Evolutionary conservation across 306 rosid genomes (phyloP).

Genomic region (Pyrus betulifolia): DNA sequence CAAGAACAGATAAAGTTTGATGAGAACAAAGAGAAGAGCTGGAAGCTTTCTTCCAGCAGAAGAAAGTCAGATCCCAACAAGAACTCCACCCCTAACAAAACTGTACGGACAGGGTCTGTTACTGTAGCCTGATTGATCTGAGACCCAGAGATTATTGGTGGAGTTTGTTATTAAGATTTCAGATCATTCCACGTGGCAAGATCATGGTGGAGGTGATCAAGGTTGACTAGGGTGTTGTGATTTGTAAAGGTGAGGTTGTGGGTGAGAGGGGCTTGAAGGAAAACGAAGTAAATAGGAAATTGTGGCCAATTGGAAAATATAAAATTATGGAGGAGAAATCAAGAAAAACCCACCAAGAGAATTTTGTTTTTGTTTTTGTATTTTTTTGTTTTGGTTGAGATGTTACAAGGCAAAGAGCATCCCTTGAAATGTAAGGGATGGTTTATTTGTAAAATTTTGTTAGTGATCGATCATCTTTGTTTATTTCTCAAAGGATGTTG

Average conservation of each 20-base stretch:
- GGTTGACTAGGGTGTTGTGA: neutral
- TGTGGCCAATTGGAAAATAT: neutral
- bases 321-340: neutral
- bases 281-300: neutral
- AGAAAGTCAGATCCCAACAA: conserved; percentile 54
- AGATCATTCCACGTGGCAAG: neutral
- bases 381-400: conserved; percentile 8
- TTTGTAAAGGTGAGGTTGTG: neutral
- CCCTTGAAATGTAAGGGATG: neutral
- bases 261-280: neutral
- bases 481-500: neutral
- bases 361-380: conserved; percentile 22
- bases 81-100: conserved; percentile 37
- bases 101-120: conserved; percentile 61
- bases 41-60: conserved; percentile 52
- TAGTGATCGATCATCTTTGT: conserved; percentile 4
- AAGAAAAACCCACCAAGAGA: neutral
- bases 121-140: conserved; percentile 48
- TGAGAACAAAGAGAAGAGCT: conserved; percentile 59
- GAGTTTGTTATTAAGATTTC: neutral
- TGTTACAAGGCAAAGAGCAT: conserved; percentile 2
- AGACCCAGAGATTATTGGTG: neutral
- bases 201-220: neutral
- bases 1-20: conserved; percentile 77
- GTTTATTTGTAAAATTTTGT: conserved; percentile 8